These are phyloP conservation scores for Austropuccinia psidii DNA, from an alignment of 1,284 basidiomycete species.

Conservation along the genomic window DNA sequence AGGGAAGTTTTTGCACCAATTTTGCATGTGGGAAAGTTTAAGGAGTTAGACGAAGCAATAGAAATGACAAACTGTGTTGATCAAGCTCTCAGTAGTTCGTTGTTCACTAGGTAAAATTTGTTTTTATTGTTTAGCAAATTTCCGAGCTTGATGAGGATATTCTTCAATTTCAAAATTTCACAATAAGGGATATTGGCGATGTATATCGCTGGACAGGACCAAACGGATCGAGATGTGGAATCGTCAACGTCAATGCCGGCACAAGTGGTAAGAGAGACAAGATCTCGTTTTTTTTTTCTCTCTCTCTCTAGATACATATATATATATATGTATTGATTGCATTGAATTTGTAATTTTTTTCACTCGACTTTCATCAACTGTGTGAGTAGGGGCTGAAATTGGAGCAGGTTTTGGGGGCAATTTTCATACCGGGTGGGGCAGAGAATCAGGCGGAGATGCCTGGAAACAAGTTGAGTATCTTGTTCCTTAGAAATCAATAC, in stretches of 20 bases:
- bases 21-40: slow-evolving; percentile 77
- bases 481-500: not conserved
- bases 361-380: slow-evolving; percentile 70
- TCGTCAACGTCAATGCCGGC: slow-evolving; percentile 42
- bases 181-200: slow-evolving; percentile 38
- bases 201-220: slow-evolving; percentile 42
- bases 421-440: slow-evolving; percentile 75
- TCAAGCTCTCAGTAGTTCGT: slow-evolving; percentile 76
- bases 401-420: slow-evolving; percentile 86
- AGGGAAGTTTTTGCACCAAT: slow-evolving; percentile 82
- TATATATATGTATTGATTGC: slow-evolving; percentile 50
- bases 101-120: slow-evolving; percentile 62
- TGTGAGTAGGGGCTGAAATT: slow-evolving; percentile 78
- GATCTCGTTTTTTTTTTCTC: not conserved
- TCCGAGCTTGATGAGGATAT: not conserved
- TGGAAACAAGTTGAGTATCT: slow-evolving; percentile 76
- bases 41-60: slow-evolving; percentile 82
- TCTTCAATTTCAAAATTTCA: not conserved
- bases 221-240: slow-evolving; percentile 42
- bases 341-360: slow-evolving; percentile 54
- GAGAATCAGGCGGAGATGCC: slow-evolving; percentile 89
- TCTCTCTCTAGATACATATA: slow-evolving; percentile 39
- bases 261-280: slow-evolving; percentile 23
- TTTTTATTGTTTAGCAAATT: not conserved
- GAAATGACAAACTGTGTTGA: slow-evolving; percentile 85